A percentile compares a stretch with the other conserved stretches of the same genome.
These are phyloP conservation scores for Penicillium digitatum DNA, from an alignment of 2,329 filamentous ascomycete genomes.

Conservation along the genomic window DNA sequence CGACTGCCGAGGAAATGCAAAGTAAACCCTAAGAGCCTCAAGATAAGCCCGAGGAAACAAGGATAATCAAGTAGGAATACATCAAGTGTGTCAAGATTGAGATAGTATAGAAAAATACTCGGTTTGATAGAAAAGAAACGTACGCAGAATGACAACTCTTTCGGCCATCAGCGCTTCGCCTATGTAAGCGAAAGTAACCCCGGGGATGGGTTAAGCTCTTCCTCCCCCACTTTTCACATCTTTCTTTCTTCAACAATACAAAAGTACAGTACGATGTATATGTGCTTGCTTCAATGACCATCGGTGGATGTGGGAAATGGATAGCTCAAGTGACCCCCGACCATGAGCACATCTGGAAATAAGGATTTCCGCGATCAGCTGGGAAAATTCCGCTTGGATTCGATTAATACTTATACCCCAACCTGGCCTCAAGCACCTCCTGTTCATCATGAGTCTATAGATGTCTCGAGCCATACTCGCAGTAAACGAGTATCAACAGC, in stretches of 20 bases:
- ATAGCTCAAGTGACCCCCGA: constrained; percentile 17
- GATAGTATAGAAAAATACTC: background rate
- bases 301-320: constrained; percentile 22
- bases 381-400: constrained; percentile 33
- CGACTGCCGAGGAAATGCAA: background rate
- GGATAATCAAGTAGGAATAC: background rate
- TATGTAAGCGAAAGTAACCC: constrained; percentile 1
- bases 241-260: background rate
- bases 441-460: constrained; percentile 10
- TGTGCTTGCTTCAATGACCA: background rate
- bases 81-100: background rate
- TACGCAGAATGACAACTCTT: background rate
- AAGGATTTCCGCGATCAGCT: constrained; percentile 35
- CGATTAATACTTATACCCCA: constrained; percentile 12
- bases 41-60: background rate
- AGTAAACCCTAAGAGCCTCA: background rate
- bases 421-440: constrained; percentile 12
- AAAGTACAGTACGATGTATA: background rate
- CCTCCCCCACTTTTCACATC: background rate
- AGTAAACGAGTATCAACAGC: constrained; percentile 40
- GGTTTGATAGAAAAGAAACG: background rate
- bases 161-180: background rate
- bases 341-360: constrained; percentile 23
- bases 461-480: constrained; percentile 17
- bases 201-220: background rate